Conservation (phyloP, 1,139 yeast species). For the Geotrichum aggregatum region DNA sequence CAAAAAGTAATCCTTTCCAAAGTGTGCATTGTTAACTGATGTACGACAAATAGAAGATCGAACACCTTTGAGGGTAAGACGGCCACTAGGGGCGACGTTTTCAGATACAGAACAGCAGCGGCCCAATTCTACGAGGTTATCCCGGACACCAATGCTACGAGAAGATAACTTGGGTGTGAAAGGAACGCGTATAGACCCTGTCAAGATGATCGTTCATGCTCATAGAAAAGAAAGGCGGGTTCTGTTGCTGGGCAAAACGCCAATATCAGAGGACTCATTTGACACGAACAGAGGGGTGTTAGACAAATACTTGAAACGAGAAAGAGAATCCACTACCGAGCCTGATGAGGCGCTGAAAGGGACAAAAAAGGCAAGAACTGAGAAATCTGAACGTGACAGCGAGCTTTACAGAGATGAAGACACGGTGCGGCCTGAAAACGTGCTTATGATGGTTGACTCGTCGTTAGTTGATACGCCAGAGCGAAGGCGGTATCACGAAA, state of each 20-base stretch:
- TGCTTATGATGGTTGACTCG: conserved; percentile 42
- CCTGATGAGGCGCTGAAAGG: conserved; percentile 2
- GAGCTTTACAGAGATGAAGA: conserved; percentile 32
- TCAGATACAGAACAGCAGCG: conserved; percentile 33
- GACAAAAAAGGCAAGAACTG: conserved; percentile 4
- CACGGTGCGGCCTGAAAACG: conserved; percentile 38
- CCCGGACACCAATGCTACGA: conserved; percentile 25
- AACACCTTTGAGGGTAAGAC: conserved; percentile 26
- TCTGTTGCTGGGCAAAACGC: conserved; percentile 27
- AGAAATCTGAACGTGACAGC: conserved; percentile 29
- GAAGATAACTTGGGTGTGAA: conserved; percentile 15
- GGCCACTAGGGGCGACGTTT: conserved; percentile 33
- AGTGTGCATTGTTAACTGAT: not conserved
- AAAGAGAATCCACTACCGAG: conserved; percentile 17
- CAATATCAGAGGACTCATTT: conserved; percentile 20
- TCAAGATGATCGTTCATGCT: conserved; percentile 20
- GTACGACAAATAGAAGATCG: conserved; percentile 22
- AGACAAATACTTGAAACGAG: conserved; percentile 17
- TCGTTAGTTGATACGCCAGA: conserved; percentile 41
- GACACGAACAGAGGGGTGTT: conserved; percentile 21
- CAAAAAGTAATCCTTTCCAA: no score
- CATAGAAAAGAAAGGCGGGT: conserved; percentile 18
- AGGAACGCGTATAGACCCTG: conserved; percentile 23
- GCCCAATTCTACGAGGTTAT: conserved; percentile 27
- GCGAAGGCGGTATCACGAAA: conserved; percentile 14